Percentiles rank a stretch among this genome's conserved stretches.
Conservation (phyloP, 2,329 filamentous ascomycete genomes). For the Neofusicoccum laricinum region DNA sequence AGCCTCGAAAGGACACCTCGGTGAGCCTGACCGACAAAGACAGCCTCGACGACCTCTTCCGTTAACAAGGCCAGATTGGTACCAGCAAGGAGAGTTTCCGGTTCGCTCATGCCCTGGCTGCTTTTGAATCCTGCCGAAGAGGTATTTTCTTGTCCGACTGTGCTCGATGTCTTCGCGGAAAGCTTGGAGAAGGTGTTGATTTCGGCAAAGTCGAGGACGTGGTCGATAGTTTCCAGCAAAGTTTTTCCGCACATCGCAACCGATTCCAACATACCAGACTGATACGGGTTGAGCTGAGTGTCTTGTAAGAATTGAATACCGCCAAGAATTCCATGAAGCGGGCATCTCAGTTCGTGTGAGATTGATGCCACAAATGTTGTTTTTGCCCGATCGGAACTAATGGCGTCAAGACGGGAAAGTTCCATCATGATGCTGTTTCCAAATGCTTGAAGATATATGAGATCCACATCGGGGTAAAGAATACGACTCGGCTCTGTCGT, state of each 20-base stretch:
- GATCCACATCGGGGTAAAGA: slow-evolving; percentile 36
- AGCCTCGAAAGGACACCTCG: neutral
- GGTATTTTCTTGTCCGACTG: slow-evolving; percentile 33
- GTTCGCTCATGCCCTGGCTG: slow-evolving; percentile 29
- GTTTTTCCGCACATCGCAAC: slow-evolving; percentile 40
- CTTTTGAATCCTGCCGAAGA: slow-evolving; percentile 20
- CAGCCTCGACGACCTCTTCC: slow-evolving; percentile 37
- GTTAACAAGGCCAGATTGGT: slow-evolving; percentile 34
- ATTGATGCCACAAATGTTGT: slow-evolving; percentile 59
- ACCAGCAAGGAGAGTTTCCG: slow-evolving; percentile 21
- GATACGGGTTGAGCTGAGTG: slow-evolving; percentile 24
- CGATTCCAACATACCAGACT: slow-evolving; percentile 30
- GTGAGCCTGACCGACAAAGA: slow-evolving; percentile 18
- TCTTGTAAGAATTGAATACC: slow-evolving; percentile 49
- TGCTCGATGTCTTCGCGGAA: slow-evolving; percentile 25
- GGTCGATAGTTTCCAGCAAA: slow-evolving; percentile 41
- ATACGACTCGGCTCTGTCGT: slow-evolving; percentile 36
- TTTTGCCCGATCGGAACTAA: slow-evolving; percentile 46
- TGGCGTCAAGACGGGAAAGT: slow-evolving; percentile 37
- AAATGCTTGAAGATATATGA: slow-evolving; percentile 38
- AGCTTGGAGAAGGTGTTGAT: slow-evolving; percentile 34
- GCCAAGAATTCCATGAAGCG: slow-evolving; percentile 59
- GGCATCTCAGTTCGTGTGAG: slow-evolving; percentile 60
- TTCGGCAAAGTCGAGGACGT: slow-evolving; percentile 41
- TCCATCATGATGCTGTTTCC: slow-evolving; percentile 38